Evolutionary conservation across 345 rosid species (phyloP).

Genomic region (Salix exigua): DNA sequence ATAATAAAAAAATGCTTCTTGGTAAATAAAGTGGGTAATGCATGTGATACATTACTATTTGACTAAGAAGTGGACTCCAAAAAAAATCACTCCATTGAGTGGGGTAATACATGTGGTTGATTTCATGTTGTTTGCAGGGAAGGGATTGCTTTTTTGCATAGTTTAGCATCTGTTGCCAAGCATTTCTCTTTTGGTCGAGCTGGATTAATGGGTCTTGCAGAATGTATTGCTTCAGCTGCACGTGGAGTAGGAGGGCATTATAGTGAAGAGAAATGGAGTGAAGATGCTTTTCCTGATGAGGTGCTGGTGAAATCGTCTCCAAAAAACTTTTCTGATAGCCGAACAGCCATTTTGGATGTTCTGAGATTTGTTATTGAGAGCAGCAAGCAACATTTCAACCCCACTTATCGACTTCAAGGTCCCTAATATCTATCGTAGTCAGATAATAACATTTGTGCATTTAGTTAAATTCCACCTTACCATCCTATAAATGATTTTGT

Average conservation of each 20-base stretch:
- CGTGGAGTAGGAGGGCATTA: constrained; percentile 30
- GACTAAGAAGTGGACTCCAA: too few species aligned
- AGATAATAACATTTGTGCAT: constrained; percentile 13
- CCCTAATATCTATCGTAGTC: constrained; percentile 23
- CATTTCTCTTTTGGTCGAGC: constrained; percentile 76
- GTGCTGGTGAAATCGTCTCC: constrained; percentile 24
- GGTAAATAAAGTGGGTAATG: too few species aligned
- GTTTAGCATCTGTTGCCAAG: constrained; percentile 66
- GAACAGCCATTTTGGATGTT: constrained; percentile 52
- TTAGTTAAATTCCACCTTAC: constrained; percentile 3
- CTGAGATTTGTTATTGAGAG: constrained; percentile 74
- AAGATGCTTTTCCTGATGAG: constrained; percentile 27
- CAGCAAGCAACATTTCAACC: constrained; percentile 96
- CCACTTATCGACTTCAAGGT: constrained; percentile 88
- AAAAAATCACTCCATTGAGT: too few species aligned
- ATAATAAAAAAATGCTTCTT: too few species aligned
- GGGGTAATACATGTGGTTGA: constrained; percentile 10
- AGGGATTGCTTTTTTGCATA: constrained; percentile 47
- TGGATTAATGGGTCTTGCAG: constrained; percentile 81
- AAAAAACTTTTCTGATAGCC: constrained; percentile 23
- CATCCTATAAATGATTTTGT: neutral
- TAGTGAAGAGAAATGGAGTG: constrained; percentile 23
- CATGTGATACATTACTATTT: too few species aligned
- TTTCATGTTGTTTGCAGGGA: constrained; percentile 44
- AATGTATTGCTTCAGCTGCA: constrained; percentile 71